These are phyloP conservation scores for Melaleuca quinquenervia DNA, from an alignment of 345 rosid genomes.

Conservation along the genomic window DNA sequence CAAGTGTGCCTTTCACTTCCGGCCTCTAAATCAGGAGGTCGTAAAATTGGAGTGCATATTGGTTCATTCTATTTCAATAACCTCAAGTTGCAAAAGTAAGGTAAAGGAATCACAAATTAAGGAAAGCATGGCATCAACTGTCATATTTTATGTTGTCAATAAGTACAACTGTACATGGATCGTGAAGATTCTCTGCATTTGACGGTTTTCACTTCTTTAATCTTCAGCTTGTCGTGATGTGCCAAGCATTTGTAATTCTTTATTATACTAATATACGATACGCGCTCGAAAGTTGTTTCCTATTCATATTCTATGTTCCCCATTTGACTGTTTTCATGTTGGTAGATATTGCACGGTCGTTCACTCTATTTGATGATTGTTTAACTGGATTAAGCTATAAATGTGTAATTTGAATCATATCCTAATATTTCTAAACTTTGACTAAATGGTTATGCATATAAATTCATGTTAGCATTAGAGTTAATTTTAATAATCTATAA, in stretches of 20 bases:
- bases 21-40: constrained; percentile 17
- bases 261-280: background rate
- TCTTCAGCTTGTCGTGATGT: background rate
- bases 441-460: background rate
- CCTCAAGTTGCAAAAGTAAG: background rate
- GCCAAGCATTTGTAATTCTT: background rate
- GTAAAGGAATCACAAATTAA: background rate
- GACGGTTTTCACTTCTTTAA: background rate
- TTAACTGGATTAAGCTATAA: background rate
- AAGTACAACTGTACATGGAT: background rate
- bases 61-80: background rate
- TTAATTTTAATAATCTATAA: background rate
- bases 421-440: background rate
- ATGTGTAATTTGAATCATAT: background rate
- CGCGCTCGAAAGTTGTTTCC: background rate
- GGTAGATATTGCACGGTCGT: background rate
- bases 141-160: background rate
- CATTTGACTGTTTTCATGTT: background rate
- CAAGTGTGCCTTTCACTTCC: constrained; percentile 32
- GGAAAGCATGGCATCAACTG: background rate
- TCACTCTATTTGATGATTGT: background rate
- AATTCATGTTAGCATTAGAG: background rate
- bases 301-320: background rate
- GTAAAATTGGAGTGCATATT: background rate
- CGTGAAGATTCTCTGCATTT: background rate